These are phyloP conservation scores for Astrephomene gubernaculifera DNA, from an alignment of 139 green algal species.

Conservation along the genomic window DNA sequence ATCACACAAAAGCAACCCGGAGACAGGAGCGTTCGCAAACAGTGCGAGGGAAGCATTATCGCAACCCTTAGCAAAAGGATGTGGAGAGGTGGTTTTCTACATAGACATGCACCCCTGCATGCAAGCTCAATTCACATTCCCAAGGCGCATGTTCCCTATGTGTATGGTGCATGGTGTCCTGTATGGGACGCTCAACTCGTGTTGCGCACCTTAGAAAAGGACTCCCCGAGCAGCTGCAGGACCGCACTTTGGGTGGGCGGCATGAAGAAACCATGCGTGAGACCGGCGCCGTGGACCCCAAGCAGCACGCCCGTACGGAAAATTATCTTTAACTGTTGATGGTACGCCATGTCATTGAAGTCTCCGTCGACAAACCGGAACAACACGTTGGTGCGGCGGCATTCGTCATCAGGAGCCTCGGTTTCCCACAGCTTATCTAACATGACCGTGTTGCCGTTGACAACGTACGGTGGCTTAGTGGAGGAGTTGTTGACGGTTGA, in stretches of 20 bases:
- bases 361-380: conserved; percentile 39
- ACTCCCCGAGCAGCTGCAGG: conserved; percentile 39
- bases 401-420: background rate
- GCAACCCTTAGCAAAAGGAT: too few relatives aligned
- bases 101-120: too few relatives aligned
- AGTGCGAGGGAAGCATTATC: too few relatives aligned
- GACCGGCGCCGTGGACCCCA: conserved; percentile 38
- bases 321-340: conserved; percentile 17
- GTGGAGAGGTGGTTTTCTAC: too few relatives aligned
- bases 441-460: background rate
- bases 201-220: conserved; percentile 15
- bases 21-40: background rate
- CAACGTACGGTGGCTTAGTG: background rate
- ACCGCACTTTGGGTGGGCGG: conserved; percentile 19
- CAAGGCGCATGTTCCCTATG: too few relatives aligned
- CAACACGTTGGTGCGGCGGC: conserved; percentile 27
- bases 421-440: conserved; percentile 14
- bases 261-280: conserved; percentile 41
- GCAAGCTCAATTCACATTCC: too few relatives aligned
- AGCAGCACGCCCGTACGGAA: conserved; percentile 34
- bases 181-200: too few relatives aligned
- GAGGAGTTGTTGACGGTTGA: background rate
- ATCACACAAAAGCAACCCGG: background rate
- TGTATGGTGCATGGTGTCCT: too few relatives aligned
- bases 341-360: conserved; percentile 39